phyloP scores from a whole-genome alignment of 306 rosid genomes.

The Argentina anserina region DNA sequence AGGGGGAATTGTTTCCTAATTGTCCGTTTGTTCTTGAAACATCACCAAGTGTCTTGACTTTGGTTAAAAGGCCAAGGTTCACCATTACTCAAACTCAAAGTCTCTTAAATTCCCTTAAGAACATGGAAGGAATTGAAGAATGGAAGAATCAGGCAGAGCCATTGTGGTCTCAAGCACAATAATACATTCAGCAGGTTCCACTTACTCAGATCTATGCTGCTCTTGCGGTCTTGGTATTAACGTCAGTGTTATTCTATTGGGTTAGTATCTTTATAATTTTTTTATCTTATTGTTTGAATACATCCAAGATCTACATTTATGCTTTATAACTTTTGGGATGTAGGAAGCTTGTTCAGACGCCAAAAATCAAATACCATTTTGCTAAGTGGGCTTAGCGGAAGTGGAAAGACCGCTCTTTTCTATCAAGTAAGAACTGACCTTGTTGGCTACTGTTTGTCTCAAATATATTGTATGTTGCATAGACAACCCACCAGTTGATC shows the following conservation, averaged over 20 bases:
- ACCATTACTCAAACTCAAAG: background rate
- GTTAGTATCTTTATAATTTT: conserved; percentile 18
- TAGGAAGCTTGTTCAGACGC: conserved; percentile 70
- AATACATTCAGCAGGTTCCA: conserved; percentile 45
- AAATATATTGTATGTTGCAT: background rate
- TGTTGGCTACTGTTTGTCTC: background rate
- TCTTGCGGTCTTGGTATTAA: conserved; percentile 41
- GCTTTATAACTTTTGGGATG: conserved; percentile 16
- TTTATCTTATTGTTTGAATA: background rate
- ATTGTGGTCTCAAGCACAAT: conserved; percentile 12
- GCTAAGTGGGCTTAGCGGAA: conserved; percentile 71
- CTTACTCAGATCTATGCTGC: conserved; percentile 56
- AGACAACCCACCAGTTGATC: background rate
- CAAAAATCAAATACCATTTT: conserved; percentile 66
- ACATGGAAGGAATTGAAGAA: conserved; percentile 31
- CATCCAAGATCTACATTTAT: background rate
- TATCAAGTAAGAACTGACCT: conserved; percentile 52
- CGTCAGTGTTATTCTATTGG: conserved; percentile 41
- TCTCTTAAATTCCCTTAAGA: background rate
- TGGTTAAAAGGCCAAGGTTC: background rate
- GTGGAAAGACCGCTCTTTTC: conserved; percentile 82
- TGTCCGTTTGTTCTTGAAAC: background rate
- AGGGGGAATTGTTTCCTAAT: background rate
- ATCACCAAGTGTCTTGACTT: background rate
- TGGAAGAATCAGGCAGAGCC: conserved; percentile 31